Evolutionary conservation across 805 yeast species (phyloP).

Genomic region (Debaryomyces hansenii): DNA sequence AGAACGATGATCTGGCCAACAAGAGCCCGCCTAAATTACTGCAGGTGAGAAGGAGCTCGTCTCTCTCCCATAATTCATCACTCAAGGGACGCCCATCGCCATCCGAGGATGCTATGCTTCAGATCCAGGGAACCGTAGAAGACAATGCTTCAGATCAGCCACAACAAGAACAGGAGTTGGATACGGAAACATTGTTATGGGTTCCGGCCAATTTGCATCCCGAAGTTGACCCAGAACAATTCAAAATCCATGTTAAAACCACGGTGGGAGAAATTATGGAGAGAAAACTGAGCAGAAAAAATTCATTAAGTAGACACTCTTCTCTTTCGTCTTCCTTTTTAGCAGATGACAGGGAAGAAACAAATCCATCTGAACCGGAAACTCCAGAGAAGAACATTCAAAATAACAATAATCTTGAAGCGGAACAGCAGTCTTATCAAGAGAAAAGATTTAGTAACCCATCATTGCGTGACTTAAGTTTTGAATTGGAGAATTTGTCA

Average conservation of each 20-base stretch:
- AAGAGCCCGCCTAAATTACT: slow-evolving; percentile 5
- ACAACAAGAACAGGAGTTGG: slow-evolving; percentile 5
- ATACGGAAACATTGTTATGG: slow-evolving; percentile 68
- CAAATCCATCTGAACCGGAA: neutral
- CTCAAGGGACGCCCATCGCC: neutral
- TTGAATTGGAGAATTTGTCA: slow-evolving; percentile 71
- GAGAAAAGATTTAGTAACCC: slow-evolving; percentile 45
- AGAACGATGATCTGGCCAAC: slow-evolving; percentile 6
- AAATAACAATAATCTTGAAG: neutral
- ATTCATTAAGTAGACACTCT: slow-evolving; percentile 25
- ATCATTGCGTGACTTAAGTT: slow-evolving; percentile 68
- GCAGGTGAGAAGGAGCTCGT: neutral
- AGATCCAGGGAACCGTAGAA: neutral
- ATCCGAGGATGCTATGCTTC: neutral
- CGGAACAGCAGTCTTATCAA: slow-evolving; percentile 2
- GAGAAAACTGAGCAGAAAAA: slow-evolving; percentile 28
- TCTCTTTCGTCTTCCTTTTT: slow-evolving; percentile 15
- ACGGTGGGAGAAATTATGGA: slow-evolving; percentile 54
- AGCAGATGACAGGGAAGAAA: neutral
- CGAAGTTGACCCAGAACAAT: slow-evolving; percentile 89
- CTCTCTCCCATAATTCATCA: slow-evolving; percentile 1
- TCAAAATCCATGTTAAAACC: slow-evolving; percentile 61
- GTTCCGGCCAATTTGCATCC: slow-evolving; percentile 96
- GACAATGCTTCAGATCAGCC: neutral
- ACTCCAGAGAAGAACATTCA: neutral